Evolutionary conservation across 108 stramenopile genomes (phyloP), one percentile per base, ranked within the genome.

Genomic region (Poteriospumella lacustris): DNA sequence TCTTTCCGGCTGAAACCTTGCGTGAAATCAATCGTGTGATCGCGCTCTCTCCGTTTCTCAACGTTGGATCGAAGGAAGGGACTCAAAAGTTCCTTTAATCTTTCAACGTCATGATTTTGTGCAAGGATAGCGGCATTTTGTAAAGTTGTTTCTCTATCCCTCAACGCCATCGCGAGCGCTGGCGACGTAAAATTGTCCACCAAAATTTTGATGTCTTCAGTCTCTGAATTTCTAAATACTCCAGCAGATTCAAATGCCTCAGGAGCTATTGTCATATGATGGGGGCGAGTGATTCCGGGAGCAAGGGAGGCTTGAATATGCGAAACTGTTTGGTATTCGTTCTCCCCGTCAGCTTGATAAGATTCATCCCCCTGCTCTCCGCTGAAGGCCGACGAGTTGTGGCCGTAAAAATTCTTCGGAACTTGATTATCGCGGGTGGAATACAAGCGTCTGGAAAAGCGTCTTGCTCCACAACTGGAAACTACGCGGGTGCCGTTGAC

Each of bases 71-170:
- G 87, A 76, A 94, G 88, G 84, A 89, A 94, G 31, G 91, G 90
- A 0, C 80, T 72, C 33, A 96, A 86, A n/a, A 90, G 83, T 36
- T 84, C 73, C 1, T 88, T 69, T 1, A 96, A 75, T 44, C 82
- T 85, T 24, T 89, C 83, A 39, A 89, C 76, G 34, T 92, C 79
- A 28, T 89, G 83, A 68, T 91, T 58, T 15, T 91, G 83, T 0
- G 92, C 82, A 9, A 95, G 85, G 19, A 85, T 67, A 0, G 96
- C 92, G 58, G 89, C 90, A 2, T 83, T 81, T 79, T 97, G 96
- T 42, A 97, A 84, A 1, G 91, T 88, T 62, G 93, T 92, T 76
- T 97, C 96, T 28, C 96, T 85, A 81, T 97, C 96, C 59, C 96
- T 80, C 5, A 97, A 81, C 39, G 94, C 96, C 75, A 87, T 81